A percentile compares a stretch with the other conserved stretches of the same genome.
Evolutionary conservation across 352 stramenopile species (phyloP).

Genomic region (Salisapilia sapeloensis): DNA sequence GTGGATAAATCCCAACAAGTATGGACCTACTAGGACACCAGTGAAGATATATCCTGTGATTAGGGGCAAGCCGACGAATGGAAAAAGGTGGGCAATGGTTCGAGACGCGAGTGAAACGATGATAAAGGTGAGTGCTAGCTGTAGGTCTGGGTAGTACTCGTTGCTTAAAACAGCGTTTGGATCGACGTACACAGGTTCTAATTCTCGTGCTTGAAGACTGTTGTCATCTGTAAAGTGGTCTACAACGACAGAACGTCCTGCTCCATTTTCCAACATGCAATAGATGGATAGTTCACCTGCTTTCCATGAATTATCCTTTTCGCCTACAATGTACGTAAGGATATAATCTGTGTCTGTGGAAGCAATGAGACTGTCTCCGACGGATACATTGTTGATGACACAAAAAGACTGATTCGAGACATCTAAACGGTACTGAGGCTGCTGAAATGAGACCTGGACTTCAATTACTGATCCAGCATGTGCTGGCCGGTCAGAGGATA

Average conservation of each 20-base stretch:
- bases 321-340: slow-evolving; percentile 40
- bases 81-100: slow-evolving; percentile 37
- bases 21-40: slow-evolving; percentile 42
- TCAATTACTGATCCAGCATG: slow-evolving; percentile 52
- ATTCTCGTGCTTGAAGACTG: slow-evolving; percentile 35
- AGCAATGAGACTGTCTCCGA: slow-evolving; percentile 26
- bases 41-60: slow-evolving; percentile 56
- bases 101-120: slow-evolving; percentile 45
- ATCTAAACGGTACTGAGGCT: slow-evolving; percentile 17
- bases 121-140: slow-evolving; percentile 30
- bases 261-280: slow-evolving; percentile 27
- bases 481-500: slow-evolving; percentile 34
- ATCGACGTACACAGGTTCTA: slow-evolving; percentile 42
- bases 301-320: slow-evolving; percentile 32
- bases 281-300: slow-evolving; percentile 27
- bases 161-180: slow-evolving; percentile 22
- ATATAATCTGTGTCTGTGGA: slow-evolving; percentile 23
- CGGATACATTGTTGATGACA: slow-evolving; percentile 41
- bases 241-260: slow-evolving; percentile 29
- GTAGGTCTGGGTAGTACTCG: slow-evolving; percentile 29
- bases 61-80: slow-evolving; percentile 29
- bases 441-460: slow-evolving; percentile 23
- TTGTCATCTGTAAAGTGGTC: slow-evolving; percentile 45
- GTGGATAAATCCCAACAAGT: slow-evolving; percentile 34
- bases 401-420: slow-evolving; percentile 22